A percentile compares a stretch with the other conserved stretches of the same genome.
Conservation (phyloP, 495 filamentous ascomycete species). For the Podospora pseudopauciseta region DNA sequence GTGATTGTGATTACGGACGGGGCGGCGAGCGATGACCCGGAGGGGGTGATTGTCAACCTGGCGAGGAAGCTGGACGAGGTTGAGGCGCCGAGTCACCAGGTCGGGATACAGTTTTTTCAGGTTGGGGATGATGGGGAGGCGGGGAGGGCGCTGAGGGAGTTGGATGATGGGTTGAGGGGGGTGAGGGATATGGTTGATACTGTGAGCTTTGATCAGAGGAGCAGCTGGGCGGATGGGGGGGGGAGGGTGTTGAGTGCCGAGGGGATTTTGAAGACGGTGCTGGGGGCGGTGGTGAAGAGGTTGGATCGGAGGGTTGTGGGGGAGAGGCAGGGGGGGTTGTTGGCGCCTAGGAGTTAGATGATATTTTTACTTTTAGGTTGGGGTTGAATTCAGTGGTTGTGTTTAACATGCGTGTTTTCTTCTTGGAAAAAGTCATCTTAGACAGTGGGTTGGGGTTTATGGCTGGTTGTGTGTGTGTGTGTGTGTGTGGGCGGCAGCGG, state of each 20-base stretch:
- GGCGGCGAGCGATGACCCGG: constrained; percentile 68
- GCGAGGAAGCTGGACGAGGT: constrained; percentile 69
- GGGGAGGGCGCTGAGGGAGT: constrained; percentile 57
- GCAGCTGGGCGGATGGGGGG: constrained; percentile 37
- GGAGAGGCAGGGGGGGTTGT: neutral
- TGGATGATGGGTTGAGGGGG: constrained; percentile 73
- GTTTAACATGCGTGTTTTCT: too few relatives aligned
- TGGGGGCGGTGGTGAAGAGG: constrained; percentile 67
- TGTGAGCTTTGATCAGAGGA: constrained; percentile 59
- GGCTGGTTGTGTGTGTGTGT: too few relatives aligned
- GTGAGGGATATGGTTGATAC: constrained; percentile 94
- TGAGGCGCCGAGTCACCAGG: constrained; percentile 75
- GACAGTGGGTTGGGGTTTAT: too few relatives aligned
- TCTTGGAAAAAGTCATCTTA: too few relatives aligned
- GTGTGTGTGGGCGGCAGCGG: too few relatives aligned
- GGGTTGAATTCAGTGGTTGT: too few relatives aligned
- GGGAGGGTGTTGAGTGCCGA: constrained; percentile 46
- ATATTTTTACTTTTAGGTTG: too few relatives aligned
- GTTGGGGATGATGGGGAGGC: constrained; percentile 73
- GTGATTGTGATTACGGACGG: constrained; percentile 95
- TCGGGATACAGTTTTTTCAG: constrained; percentile 97
- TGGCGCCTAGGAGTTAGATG: neutral
- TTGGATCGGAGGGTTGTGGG: constrained; percentile 46
- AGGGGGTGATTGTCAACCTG: constrained; percentile 61
- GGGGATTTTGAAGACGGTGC: constrained; percentile 76